phyloP scores from a whole-genome alignment of 306 rosid species.

The Quercus robur region DNA sequence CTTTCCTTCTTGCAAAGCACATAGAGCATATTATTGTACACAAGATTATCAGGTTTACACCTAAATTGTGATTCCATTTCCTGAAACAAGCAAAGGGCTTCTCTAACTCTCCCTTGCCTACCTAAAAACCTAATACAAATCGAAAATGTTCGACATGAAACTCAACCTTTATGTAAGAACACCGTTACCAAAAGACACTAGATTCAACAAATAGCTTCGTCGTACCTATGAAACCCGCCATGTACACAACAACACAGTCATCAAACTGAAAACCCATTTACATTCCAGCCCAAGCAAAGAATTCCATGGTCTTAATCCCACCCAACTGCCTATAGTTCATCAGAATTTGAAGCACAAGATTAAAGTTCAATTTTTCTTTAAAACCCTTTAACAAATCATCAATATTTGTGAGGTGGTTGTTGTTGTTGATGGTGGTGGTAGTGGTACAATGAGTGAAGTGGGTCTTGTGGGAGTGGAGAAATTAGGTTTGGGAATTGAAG shows the following conservation, averaged over 20 bases:
- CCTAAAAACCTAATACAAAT: slow-evolving; percentile 66
- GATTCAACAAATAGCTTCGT: slow-evolving; percentile 72
- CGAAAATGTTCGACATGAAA: slow-evolving; percentile 48
- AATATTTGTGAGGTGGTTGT: neutral
- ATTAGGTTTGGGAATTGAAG: slow-evolving; percentile 22
- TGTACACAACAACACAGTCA: slow-evolving; percentile 58
- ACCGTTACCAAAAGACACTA: slow-evolving; percentile 57
- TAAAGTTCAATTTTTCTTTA: slow-evolving; percentile 35
- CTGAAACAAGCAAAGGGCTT: slow-evolving; percentile 55
- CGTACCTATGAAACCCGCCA: slow-evolving; percentile 34
- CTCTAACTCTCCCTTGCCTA: slow-evolving; percentile 61
- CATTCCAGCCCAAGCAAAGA: slow-evolving; percentile 66
- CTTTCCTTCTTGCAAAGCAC: too few species aligned
- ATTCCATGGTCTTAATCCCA: slow-evolving; percentile 51
- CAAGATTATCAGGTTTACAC: too few species aligned
- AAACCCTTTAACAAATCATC: slow-evolving; percentile 29
- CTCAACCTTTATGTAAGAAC: slow-evolving; percentile 33
- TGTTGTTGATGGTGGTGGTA: neutral
- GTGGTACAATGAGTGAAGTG: slow-evolving; percentile 15
- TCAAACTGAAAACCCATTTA: slow-evolving; percentile 54
- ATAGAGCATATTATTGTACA: too few species aligned
- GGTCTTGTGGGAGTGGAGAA: slow-evolving; percentile 21
- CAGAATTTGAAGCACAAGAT: slow-evolving; percentile 44
- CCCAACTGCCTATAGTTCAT: slow-evolving; percentile 58
- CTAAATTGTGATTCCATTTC: slow-evolving; percentile 50